Base-by-base conservation (phyloP, 2,329 filamentous ascomycete genomes). In the Cladosporium sp. region DNA sequence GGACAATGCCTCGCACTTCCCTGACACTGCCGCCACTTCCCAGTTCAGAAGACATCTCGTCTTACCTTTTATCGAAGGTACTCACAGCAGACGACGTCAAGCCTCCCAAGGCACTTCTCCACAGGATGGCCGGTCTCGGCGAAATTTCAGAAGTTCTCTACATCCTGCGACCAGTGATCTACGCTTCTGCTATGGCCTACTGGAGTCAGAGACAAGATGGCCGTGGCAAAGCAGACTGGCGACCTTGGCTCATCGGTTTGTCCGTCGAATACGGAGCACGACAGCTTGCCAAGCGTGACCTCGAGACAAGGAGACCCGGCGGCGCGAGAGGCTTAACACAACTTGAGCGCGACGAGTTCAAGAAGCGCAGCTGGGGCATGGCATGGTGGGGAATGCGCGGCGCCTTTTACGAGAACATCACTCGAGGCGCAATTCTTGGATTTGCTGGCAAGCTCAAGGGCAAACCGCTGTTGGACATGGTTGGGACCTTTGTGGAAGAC, bases 11-110 rank as follows among this genome's bases (percentile, higher is more conserved):
- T n/a, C 85, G 95, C 66, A 99, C 95, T 0, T 92, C 93, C 39
- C 85, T 96, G 71, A 91, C 88, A 28, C 85, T 99, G 56, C 94
- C 95, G 0, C 90, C 88, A 56, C 83, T 99, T 18, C 95, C 95
- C 0, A 89, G 90, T 65, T 86, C 90, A 0, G 86, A 89, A 61
- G 92, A 97, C 71, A 93, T 97, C 66, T 92, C 91, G 59, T 88
- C 87, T 53, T 99, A 96, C 77, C 86, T 99, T 5, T 87, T 96
- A 26, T 89, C 90, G 36, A 93, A 96, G 70, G 94, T 98, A 14
- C 84, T 99, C 56, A 97, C 92, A 0, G 92, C 95, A 10, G 95
- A 99, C 79, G 95, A 98, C 76, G 95, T 99, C 81, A 97, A 97
- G 77, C 91, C 94, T 0, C 92, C 95, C 0, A 89, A 90, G 39